phyloP scores from a whole-genome alignment of 768 basidiomycete genomes.

The Amanita rubescens region DNA sequence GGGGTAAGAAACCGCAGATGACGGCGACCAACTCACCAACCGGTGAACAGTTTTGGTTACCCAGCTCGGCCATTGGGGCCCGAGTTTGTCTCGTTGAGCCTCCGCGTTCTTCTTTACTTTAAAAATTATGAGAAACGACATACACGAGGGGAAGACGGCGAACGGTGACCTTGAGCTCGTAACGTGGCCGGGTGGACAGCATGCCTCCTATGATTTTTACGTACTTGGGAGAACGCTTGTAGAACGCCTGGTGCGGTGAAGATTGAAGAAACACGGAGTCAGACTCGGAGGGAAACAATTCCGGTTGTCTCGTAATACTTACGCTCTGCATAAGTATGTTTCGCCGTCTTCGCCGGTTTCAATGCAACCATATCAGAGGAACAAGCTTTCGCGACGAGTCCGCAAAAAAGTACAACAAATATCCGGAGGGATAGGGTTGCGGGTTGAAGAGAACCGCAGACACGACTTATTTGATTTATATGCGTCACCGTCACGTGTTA shows the following conservation, averaged over 20 bases:
- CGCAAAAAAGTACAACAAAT: background rate
- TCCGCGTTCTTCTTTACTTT: slow-evolving; percentile 40
- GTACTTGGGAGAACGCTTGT: slow-evolving; percentile 35
- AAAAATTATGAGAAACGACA: background rate
- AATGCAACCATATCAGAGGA: slow-evolving; percentile 10
- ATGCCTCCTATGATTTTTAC: slow-evolving; percentile 37
- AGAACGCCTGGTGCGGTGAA: slow-evolving; percentile 32
- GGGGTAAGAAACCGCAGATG: background rate
- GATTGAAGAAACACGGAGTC: background rate
- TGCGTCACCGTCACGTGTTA: slow-evolving; percentile 3
- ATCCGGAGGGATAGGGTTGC: background rate
- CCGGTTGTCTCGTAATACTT: slow-evolving; percentile 3
- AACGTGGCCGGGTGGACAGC: slow-evolving; percentile 39
- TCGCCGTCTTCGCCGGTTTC: slow-evolving; percentile 11
- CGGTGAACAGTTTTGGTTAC: slow-evolving; percentile 37
- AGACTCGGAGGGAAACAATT: background rate
- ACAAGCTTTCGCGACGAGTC: background rate
- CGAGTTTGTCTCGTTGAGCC: slow-evolving; percentile 35
- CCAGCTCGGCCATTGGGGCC: slow-evolving; percentile 43
- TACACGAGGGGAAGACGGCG: background rate
- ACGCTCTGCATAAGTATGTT: slow-evolving; percentile 19
- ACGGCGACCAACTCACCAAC: slow-evolving; percentile 26
- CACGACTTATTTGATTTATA: background rate
- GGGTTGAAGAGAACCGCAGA: background rate
- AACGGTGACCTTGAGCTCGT: slow-evolving; percentile 33